Conservation (phyloP, 805 yeast species). For the Wickerhamiella siamensis region DNA sequence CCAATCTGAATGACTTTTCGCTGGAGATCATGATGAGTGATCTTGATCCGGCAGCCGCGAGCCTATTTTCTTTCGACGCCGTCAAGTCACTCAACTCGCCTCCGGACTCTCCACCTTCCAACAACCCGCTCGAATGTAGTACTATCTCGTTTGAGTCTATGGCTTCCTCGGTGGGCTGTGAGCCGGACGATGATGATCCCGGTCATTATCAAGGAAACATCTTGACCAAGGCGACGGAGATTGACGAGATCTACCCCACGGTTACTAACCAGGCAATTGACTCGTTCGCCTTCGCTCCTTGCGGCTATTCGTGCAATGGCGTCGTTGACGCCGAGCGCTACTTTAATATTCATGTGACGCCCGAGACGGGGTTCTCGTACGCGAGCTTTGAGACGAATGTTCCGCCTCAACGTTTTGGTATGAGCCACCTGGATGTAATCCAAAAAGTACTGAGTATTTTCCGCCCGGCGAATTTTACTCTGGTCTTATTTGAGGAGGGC, state of each 20-base stretch:
- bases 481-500: conserved; percentile 23
- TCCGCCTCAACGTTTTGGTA: conserved; percentile 31
- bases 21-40: conserved; percentile 81
- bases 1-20: conserved; percentile 7
- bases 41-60: conserved; percentile 41
- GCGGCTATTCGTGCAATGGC: conserved; percentile 89
- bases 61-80: conserved; percentile 40
- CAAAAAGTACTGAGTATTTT: conserved; percentile 47
- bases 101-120: not conserved
- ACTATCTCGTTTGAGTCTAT: conserved; percentile 21
- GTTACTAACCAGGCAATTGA: conserved; percentile 36
- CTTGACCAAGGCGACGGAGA: conserved; percentile 47
- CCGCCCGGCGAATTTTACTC: conserved; percentile 59
- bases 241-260: conserved; percentile 43
- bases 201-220: conserved; percentile 72
- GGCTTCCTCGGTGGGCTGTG: conserved; percentile 23
- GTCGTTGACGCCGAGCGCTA: conserved; percentile 46
- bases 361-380: conserved; percentile 87
- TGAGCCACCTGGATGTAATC: conserved; percentile 41
- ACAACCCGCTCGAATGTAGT: conserved; percentile 14
- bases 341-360: conserved; percentile 86
- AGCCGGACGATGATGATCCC: conserved; percentile 42
- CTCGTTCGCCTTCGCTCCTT: conserved; percentile 83
- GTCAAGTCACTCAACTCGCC: conserved; percentile 11
- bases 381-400: conserved; percentile 91